Evolutionary conservation across 2,329 filamentous ascomycete genomes (phyloP), one percentile per base, ranked within the genome.

Genomic region (Pezicula neosporulosa): DNA sequence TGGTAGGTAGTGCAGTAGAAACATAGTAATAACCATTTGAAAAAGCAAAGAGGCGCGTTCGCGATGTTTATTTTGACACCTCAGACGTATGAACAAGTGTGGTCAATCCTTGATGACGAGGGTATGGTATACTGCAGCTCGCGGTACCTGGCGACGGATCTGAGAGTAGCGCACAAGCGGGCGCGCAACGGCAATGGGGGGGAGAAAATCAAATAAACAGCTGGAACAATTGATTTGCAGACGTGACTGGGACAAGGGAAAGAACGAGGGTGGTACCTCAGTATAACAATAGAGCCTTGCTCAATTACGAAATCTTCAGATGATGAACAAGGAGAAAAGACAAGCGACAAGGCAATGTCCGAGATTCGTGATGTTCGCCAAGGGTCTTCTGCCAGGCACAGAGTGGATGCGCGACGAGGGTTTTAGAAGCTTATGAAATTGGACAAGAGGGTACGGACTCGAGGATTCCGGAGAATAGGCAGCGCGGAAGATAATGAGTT

Each of bases 61-160:
- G 62, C 58, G 61, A 60, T 63, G 56, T 62, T 61, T 60, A 57
- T 62, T 60, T 61, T 55, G 60, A 63, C 42, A 60, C 58, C 57
- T 52, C 43, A 57, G 50, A 57, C 48, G 60, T 62, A 58, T 39
- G 59, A 62, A 60, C 58, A 48, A 51, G 49, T 49, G 52, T 55
- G 55, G 56, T 56, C 47, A 51, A 66, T 65, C 63, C 64, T 63
- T 60, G 63, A 57, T 52, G 59, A 63, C 63, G 63, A 65, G 63
- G 63, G 62, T 64, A 43, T 24, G 18, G 30, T 39, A 24, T 42
- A 60, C 54, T 61, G 63, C 61, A 63, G 54, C 50, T 50, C 58
- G 55, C 55, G 59, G 55, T 61, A 57, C 62, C 58, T 59, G 47
- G 63, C 59, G 51, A 57, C 51, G 48, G 60, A 65, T 63, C 62